Base-by-base conservation (phyloP, 2,329 filamentous ascomycete species). In the Botrytis cinerea region DNA sequence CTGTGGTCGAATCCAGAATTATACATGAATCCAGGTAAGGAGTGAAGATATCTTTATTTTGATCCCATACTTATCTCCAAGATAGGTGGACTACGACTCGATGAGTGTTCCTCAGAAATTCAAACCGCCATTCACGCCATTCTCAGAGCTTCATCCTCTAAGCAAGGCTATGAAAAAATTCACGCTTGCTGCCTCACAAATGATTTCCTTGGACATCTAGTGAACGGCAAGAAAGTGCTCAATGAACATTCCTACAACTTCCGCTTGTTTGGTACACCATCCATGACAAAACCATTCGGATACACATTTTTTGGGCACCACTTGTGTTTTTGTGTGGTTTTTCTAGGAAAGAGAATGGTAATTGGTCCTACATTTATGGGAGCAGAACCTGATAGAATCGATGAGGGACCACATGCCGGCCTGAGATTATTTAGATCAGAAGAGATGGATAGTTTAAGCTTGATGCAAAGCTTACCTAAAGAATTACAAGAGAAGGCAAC, bases 321-420 rank as follows among this genome's bases (percentile, higher is more conserved):
- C 77, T 85, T 95, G 3, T 93, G 91, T 77, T 85, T 95, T 3
- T 90, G 90, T 78, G 86, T 92, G 35, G 92, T 94, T 79, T 85
- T 94, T 72, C 87, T 90, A 78, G 84, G 84, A 46, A 82, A 83
- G 0, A 90, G 93, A 80, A 89, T 94, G 68, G 84, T 93, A 62
- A 85, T 93, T 4, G 89, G 88, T 0, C 93, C 93, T 0, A 93
- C 90, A 82, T 95, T 95, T 82, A 93, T 91, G 0, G 93, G 93
- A 72, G 93, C 93, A 0, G 93, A 95, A 81, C 93, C 93, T 0
- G 94, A 95, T 78, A 69, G 75, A 45, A 80, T 80, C 51, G 79
- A 80, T 25, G 78, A 78, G n/a, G 79, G 79, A 6, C 79, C 78
- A 25, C 75, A 80, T 72, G 75, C 76, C 2, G 79, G 78, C 12